These are phyloP conservation scores for Lenzites betulinus DNA, from an alignment of 768 basidiomycete genomes.

Conservation along the genomic window DNA sequence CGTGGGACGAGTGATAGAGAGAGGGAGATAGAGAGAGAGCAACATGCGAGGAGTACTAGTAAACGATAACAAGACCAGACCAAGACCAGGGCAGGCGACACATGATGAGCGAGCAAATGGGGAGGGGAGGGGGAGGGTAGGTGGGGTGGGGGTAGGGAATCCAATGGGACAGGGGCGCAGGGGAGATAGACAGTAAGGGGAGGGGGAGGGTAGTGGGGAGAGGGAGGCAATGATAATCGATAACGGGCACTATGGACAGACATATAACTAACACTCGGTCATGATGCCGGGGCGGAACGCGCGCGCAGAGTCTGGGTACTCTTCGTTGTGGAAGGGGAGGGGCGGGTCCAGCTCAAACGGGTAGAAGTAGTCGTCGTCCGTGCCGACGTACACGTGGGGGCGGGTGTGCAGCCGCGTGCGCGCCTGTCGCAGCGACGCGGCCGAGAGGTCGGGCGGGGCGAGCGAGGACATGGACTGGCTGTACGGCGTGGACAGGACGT, in stretches of 20 bases:
- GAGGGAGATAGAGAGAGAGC: not conserved
- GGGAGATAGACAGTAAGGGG: not conserved
- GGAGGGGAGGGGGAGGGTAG: not conserved
- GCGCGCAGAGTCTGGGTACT: slow-evolving; percentile 43
- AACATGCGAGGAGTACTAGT: slow-evolving; percentile 22
- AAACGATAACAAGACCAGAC: slow-evolving; percentile 18
- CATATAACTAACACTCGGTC: slow-evolving; percentile 59
- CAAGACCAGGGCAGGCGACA: slow-evolving; percentile 14
- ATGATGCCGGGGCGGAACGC: slow-evolving; percentile 42
- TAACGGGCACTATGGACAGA: slow-evolving; percentile 13
- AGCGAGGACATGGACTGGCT: slow-evolving; percentile 59
- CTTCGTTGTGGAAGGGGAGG: slow-evolving; percentile 66
- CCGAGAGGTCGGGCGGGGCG: slow-evolving; percentile 52
- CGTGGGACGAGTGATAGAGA: slow-evolving; percentile 5
- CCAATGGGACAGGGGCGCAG: no score
- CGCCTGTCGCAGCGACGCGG: slow-evolving; percentile 51
- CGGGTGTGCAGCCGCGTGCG: slow-evolving; percentile 48
- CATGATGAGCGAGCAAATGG: slow-evolving; percentile 4
- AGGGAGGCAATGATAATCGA: slow-evolving; percentile 15
- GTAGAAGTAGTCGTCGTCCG: slow-evolving; percentile 61
- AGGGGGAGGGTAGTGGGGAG: slow-evolving; percentile 1
- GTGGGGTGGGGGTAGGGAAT: not conserved
- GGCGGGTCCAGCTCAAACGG: slow-evolving; percentile 73
- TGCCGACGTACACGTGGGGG: slow-evolving; percentile 62
- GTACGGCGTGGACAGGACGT: slow-evolving; percentile 64